Evolutionary conservation across 345 rosid genomes (phyloP), one percentile per base, ranked within the genome.

Genomic region (Arabis hirsuta): DNA sequence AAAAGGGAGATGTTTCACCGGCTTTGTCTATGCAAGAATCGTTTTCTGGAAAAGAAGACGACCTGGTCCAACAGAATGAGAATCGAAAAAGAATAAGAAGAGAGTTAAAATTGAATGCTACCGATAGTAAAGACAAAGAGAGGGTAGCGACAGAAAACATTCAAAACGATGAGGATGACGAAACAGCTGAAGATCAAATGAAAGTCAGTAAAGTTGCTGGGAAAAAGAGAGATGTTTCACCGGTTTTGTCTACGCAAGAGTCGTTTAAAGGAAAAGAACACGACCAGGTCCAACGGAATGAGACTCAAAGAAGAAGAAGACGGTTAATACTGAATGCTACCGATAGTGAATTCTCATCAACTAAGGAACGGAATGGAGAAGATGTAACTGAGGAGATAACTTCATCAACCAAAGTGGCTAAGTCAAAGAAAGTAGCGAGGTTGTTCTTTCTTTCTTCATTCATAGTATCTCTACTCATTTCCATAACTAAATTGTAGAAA

Each of bases 121-220:
- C 7, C n/a, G 68, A 46, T 20, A 31, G 66, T 76, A 66, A 76
- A 62, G 75, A 62, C 69, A 66, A 76, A 62, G 75, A 62, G 48
- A 68, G 38, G 19, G 38, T 31, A 50, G 55, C 7, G 41, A 56
- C 62, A 39, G 67, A 76, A 42, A 56, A 24, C 6, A 22, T 76
- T 57, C 62, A 71, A 63, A 67, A 71, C 8, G 38, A 10, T 24
- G 79, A 62, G 20, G 64, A 55, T 53, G 36, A 19, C 13, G 61
- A 76, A 55, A 54, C 53, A 55, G 43, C 29, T 57, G 26, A 36
- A 34, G 39, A 6, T 46, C 64, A 69, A 47, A 46, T 45, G 34
- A 46, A 26, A 19, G 34, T 36, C 1, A 32, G 7, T 32, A 32
- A 32, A 32, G 36, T 5, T 6, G 36, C 34, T 4, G 34, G 34